Base-by-base conservation (phyloP, 768 basidiomycete species). In the Rickenella mellea region DNA sequence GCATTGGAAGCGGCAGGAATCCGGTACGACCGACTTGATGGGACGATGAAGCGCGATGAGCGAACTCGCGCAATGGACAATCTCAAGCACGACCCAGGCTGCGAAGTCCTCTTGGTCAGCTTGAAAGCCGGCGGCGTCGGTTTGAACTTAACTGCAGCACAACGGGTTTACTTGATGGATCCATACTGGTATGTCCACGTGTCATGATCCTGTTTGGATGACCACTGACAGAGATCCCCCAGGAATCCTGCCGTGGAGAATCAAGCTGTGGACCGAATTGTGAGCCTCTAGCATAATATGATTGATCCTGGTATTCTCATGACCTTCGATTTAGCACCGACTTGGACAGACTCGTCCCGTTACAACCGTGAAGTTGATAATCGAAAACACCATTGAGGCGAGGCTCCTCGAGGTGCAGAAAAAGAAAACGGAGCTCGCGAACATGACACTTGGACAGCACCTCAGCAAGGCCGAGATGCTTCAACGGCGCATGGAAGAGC, bases 191-290 rank as follows among this genome's bases (percentile, higher is more conserved):
- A 56, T 49, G 66, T 55, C 14, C 11, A 20, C 35, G 28, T 47
- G 24, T 40, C 11, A 17, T 39, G 19, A 24, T 14, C 8, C 27
- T 7, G 17, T 21, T 21, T 24, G 40, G 27, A 27, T 21, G 40
- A 29, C 46, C 26, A 30, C 33, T 38, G 39, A 42, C n/a, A 41
- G 33, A 24, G 27, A 14, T 19, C 43, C 20, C 32, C 5, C 51
- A 91, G 88, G 91, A 96, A 96, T 53, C 92, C 92, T 12, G 91
- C 91, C 15, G 92, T 93, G 5, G 92, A 98, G 65, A 92, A 96
- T 55, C 94, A 97, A 63, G 94, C 93, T 15, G 89, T 97, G 22
- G 96, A 99, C 64, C 87, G 94, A 40, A 94, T 96, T 50, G 91
- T 96, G 53, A 61, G 86, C 71, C 7, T 9, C 6, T 11, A 40